phyloP scores from a whole-genome alignment of 768 basidiomycete genomes.

The Termitomyces sp. region DNA sequence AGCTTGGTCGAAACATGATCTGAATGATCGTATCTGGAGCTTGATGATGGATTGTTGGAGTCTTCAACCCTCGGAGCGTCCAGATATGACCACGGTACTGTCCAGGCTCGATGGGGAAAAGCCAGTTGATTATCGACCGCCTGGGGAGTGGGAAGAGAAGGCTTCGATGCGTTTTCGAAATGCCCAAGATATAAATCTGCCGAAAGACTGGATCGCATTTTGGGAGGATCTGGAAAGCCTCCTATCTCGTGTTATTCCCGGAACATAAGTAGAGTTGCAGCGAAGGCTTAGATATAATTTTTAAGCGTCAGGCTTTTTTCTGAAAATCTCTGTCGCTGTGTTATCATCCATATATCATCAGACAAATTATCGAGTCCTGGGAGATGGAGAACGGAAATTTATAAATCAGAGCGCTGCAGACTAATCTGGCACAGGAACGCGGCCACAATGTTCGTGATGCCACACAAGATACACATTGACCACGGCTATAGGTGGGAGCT shows the following conservation, averaged over 20 bases:
- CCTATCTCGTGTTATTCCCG: background rate
- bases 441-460: too few species aligned
- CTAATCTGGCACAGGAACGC: too few species aligned
- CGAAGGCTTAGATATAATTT: too few species aligned
- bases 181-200: background rate
- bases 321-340: too few species aligned
- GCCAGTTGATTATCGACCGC: background rate
- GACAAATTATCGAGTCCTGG: too few species aligned
- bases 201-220: background rate
- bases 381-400: too few species aligned
- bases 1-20: background rate
- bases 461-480: too few species aligned
- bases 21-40: conserved; percentile 3
- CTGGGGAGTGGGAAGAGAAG: background rate
- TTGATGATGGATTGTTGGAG: conserved; percentile 6
- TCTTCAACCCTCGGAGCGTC: background rate
- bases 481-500: too few species aligned
- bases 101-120: background rate
- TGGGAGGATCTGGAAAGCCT: background rate
- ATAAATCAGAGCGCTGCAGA: too few species aligned
- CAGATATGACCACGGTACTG: background rate
- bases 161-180: conserved; percentile 3
- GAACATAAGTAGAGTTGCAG: background rate
- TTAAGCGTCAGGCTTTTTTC: too few species aligned
- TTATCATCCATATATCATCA: too few species aligned